Percentiles rank a stretch among this genome's conserved stretches.
Conservation (phyloP, 495 filamentous ascomycete genomes). For the Letharia lupina region DNA sequence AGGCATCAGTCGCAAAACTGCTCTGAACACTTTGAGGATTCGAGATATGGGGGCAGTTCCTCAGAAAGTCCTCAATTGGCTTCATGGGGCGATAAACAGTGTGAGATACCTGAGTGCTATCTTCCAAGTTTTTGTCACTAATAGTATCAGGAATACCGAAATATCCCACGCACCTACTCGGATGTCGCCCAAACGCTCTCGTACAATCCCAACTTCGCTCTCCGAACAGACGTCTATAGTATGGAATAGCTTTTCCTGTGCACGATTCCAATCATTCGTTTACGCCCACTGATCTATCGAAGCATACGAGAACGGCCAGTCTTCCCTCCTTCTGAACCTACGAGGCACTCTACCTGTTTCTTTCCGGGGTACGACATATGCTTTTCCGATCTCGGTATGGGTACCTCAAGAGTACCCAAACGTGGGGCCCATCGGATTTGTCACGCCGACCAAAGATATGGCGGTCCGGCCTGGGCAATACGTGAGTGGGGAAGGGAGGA, state of each 20-base stretch:
- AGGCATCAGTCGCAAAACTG: background rate
- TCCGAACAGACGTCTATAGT: constrained; percentile 97
- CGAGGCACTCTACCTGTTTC: constrained; percentile 76
- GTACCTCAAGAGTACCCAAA: constrained; percentile 87
- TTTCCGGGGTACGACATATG: constrained; percentile 84
- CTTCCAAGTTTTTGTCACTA: constrained; percentile 6
- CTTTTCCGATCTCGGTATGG: constrained; percentile 90
- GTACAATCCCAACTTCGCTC: constrained; percentile 73
- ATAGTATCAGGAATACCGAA: constrained; percentile 70
- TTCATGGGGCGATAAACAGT: constrained; percentile 80
- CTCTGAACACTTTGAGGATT: background rate
- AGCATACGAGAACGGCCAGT: constrained; percentile 86
- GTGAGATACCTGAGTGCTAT: constrained; percentile 37
- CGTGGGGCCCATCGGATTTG: constrained; percentile 77
- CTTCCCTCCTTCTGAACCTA: constrained; percentile 79
- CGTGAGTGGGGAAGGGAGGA: constrained; percentile 85
- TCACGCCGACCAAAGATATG: constrained; percentile 84
- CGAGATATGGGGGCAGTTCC: constrained; percentile 62
- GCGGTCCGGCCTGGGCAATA: constrained; percentile 83
- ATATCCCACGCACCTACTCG: constrained; percentile 84
- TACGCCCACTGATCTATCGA: constrained; percentile 13
- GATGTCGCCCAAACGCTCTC: constrained; percentile 79
- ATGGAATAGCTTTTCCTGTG: constrained; percentile 27
- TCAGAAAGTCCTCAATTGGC: constrained; percentile 86
- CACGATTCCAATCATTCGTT: background rate